Conservation (phyloP, 75 land plant genomes). For the Picea sitchensis region DNA sequence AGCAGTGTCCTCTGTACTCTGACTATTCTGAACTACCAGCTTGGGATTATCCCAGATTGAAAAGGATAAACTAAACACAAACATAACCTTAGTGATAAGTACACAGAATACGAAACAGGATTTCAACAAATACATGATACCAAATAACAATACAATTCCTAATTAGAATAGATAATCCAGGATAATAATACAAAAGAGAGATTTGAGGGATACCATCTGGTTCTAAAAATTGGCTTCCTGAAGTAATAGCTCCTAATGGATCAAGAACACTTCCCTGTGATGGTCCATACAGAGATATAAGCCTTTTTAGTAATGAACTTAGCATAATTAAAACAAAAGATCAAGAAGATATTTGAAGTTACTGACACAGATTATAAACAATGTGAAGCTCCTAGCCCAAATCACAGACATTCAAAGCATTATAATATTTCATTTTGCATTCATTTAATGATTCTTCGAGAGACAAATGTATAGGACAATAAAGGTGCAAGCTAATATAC, state of each 20-base stretch:
- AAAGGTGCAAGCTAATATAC: too few species aligned
- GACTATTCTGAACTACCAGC: too few species aligned
- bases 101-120: too few species aligned
- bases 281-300: neutral
- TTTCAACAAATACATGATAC: too few species aligned
- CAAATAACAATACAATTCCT: neutral
- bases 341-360: neutral
- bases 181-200: neutral
- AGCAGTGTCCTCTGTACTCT: too few species aligned
- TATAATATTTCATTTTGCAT: neutral
- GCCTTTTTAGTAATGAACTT: conserved; percentile 4
- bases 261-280: conserved; percentile 59
- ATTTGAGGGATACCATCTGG: conserved; percentile 49
- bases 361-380: neutral
- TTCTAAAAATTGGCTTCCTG: conserved; percentile 71
- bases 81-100: too few species aligned
- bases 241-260: conserved; percentile 59
- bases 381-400: neutral
- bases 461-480: too few species aligned
- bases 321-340: neutral
- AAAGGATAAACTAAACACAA: too few species aligned
- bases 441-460: too few species aligned
- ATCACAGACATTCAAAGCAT: neutral
- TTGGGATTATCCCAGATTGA: too few species aligned
- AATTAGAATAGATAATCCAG: neutral